Evolutionary conservation across 768 basidiomycete species (phyloP).

Genomic region (Podaxis sp.): DNA sequence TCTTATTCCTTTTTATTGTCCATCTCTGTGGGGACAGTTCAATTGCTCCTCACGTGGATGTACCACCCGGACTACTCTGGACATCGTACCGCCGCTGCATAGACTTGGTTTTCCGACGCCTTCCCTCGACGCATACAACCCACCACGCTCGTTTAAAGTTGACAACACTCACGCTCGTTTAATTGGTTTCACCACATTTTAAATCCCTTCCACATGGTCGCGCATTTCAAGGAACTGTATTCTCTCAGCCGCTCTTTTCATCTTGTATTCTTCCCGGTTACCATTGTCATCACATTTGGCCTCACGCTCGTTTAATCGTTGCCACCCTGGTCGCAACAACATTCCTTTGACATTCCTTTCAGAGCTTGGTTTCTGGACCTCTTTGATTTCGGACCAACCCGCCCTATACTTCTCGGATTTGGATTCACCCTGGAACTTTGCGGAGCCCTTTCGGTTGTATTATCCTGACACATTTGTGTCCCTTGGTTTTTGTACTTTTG

Average conservation of each 20-base stretch:
- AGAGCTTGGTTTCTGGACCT: neutral
- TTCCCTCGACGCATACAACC: neutral
- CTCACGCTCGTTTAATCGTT: neutral
- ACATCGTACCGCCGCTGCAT: neutral
- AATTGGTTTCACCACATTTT: neutral
- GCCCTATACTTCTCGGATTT: neutral
- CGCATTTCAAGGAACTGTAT: slow-evolving; percentile 1
- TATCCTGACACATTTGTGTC: neutral
- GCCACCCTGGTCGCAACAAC: neutral
- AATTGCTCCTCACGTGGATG: neutral
- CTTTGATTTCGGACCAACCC: neutral
- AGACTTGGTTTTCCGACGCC: neutral
- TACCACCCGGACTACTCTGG: neutral
- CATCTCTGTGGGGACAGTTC: neutral
- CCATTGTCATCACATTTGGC: no score
- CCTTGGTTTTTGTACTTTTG: neutral
- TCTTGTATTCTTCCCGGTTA: neutral
- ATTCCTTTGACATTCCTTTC: neutral
- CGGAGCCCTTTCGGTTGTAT: neutral
- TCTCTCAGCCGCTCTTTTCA: slow-evolving; percentile 3
- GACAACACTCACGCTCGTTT: neutral
- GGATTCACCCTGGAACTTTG: neutral
- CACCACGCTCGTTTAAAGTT: neutral
- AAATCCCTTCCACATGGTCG: neutral
- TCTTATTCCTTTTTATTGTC: slow-evolving; percentile 10